Conservation (phyloP, 1,284 basidiomycete species). For the Abortiporus biennis region DNA sequence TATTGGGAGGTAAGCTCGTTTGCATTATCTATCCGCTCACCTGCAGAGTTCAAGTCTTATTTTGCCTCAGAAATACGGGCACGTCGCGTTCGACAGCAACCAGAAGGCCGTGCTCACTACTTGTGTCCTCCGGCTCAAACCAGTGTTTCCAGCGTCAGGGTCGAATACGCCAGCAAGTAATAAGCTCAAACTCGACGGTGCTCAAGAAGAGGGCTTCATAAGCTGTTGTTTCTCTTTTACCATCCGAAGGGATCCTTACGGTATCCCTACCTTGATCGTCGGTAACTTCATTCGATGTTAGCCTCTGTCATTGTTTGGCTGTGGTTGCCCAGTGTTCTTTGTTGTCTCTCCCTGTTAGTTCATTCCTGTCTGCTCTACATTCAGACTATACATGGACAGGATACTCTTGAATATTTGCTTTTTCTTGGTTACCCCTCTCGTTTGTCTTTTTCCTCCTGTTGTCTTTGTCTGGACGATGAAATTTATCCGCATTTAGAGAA, state of each 20-base stretch:
- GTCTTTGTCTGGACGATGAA: no score
- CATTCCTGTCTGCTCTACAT: no score
- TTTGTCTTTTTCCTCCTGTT: no score
- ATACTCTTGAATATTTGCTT: no score
- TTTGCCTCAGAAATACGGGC: constrained; percentile 75
- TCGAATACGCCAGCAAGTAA: constrained; percentile 18
- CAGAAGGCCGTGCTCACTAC: constrained; percentile 92
- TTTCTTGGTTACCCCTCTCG: no score
- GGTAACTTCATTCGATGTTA: constrained; percentile 74
- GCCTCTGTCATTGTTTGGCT: no score
- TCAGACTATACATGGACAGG: no score
- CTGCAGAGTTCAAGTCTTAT: background rate
- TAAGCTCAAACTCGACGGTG: constrained; percentile 11
- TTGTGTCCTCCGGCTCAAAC: constrained; percentile 83
- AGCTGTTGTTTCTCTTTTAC: constrained; percentile 97
- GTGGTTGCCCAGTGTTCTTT: no score
- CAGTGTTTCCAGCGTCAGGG: constrained; percentile 34
- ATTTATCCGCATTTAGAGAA: no score
- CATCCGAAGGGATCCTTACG: constrained; percentile 86
- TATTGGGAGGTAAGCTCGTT: constrained; percentile 76
- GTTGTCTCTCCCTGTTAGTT: no score
- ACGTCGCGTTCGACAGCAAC: constrained; percentile 86
- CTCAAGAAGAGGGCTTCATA: constrained; percentile 65
- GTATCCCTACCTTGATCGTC: constrained; percentile 90
- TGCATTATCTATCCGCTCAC: background rate